phyloP scores from a whole-genome alignment of 352 stramenopile species.

The Globisporangium paroecandrum region DNA sequence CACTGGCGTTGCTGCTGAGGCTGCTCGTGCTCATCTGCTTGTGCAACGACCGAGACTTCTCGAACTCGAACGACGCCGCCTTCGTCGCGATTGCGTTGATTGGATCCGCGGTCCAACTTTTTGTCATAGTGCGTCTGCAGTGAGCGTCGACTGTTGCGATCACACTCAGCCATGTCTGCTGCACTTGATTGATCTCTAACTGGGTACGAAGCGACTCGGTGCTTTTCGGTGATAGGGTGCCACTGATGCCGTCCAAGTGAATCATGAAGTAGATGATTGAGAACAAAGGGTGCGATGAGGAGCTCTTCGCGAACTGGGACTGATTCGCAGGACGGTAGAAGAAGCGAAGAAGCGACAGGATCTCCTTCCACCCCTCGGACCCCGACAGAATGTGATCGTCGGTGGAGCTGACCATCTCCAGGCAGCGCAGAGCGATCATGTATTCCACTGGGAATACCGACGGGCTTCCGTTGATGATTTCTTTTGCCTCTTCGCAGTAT shows the following conservation, averaged over 20 bases:
- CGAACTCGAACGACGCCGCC: constrained; percentile 16
- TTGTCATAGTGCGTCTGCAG: constrained; percentile 39
- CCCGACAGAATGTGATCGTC: constrained; percentile 26
- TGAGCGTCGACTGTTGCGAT: constrained; percentile 43
- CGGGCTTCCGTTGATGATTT: constrained; percentile 36
- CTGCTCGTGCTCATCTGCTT: constrained; percentile 14
- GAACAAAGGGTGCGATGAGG: constrained; percentile 53
- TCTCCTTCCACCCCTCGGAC: constrained; percentile 29
- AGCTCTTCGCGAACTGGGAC: constrained; percentile 45
- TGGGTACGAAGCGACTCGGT: constrained; percentile 21
- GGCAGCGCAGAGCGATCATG: constrained; percentile 46
- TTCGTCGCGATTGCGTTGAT: constrained; percentile 34
- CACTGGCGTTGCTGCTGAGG: constrained; percentile 14
- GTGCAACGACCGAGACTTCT: constrained; percentile 8
- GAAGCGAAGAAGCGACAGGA: constrained; percentile 52
- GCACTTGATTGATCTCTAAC: constrained; percentile 32
- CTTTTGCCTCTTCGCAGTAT: constrained; percentile 27
- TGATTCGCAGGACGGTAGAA: constrained; percentile 68
- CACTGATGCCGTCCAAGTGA: constrained; percentile 7
- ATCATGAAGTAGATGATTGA: constrained; percentile 48
- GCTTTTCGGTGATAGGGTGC: not conserved
- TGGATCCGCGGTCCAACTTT: constrained; percentile 27
- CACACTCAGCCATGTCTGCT: constrained; percentile 30
- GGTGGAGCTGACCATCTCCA: constrained; percentile 32
- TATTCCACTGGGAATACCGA: constrained; percentile 61